Evolutionary conservation across 352 stramenopile species (phyloP).

Genomic region (Phytophthora uliginosa): DNA sequence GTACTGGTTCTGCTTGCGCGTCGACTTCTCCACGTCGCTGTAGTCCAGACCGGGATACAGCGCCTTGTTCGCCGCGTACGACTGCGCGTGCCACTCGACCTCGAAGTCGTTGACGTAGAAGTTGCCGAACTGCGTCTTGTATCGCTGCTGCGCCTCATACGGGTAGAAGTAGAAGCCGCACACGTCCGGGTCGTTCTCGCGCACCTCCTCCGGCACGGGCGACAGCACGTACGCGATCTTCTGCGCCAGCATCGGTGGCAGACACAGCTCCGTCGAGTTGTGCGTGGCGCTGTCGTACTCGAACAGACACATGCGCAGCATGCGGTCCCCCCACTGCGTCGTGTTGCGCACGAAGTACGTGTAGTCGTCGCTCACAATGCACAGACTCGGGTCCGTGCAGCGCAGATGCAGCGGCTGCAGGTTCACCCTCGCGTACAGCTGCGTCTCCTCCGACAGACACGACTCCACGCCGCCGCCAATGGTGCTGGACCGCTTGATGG

Average conservation of each 20-base stretch:
- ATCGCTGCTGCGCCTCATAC: slow-evolving; percentile 72
- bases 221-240: slow-evolving; percentile 69
- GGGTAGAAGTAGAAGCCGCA: slow-evolving; percentile 85
- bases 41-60: slow-evolving; percentile 70
- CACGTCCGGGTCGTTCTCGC: slow-evolving; percentile 70
- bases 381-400: slow-evolving; percentile 62
- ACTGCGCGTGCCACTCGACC: slow-evolving; percentile 75
- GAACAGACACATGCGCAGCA: slow-evolving; percentile 79
- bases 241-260: slow-evolving; percentile 67
- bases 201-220: slow-evolving; percentile 59
- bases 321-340: slow-evolving; percentile 69
- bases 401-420: slow-evolving; percentile 69
- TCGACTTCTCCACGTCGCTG: slow-evolving; percentile 65
- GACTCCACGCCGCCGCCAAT: slow-evolving; percentile 50
- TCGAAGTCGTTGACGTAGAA: slow-evolving; percentile 85
- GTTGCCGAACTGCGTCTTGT: slow-evolving; percentile 63
- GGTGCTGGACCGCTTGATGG: slow-evolving; percentile 36
- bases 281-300: slow-evolving; percentile 63
- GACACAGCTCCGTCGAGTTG: slow-evolving; percentile 65
- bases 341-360: slow-evolving; percentile 77
- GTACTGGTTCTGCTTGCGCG: slow-evolving; percentile 73
- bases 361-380: slow-evolving; percentile 41
- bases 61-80: slow-evolving; percentile 63
- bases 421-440: slow-evolving; percentile 68
- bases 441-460: slow-evolving; percentile 64